Conservation (phyloP, 331 rosid genomes). For the Spiraea crenata region DNA sequence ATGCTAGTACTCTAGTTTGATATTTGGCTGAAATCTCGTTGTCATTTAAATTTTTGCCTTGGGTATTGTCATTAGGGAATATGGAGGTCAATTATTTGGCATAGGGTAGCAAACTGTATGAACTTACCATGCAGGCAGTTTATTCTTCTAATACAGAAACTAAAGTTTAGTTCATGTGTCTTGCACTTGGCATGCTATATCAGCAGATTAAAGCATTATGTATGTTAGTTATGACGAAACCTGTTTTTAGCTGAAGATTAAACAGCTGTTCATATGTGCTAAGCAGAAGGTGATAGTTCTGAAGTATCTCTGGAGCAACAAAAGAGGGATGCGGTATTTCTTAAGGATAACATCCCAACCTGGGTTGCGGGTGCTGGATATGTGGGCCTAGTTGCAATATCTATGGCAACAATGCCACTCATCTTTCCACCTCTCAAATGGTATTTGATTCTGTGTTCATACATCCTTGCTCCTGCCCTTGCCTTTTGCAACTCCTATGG, state of each 20-base stretch:
- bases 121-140: neutral
- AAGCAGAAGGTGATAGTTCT: constrained; percentile 51
- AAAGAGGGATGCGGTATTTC: constrained; percentile 60
- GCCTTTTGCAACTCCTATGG: constrained; percentile 96
- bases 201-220: neutral
- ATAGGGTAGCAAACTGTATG: neutral
- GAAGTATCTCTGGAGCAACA: constrained; percentile 43
- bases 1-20: neutral
- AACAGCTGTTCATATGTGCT: neutral
- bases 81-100: neutral
- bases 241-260: constrained; percentile 8
- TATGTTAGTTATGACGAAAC: neutral
- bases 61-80: neutral
- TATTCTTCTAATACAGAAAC: neutral
- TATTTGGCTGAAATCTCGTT: neutral
- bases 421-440: constrained; percentile 88
- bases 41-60: neutral
- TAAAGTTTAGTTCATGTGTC: neutral
- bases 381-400: constrained; percentile 62
- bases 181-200: neutral
- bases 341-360: constrained; percentile 71
- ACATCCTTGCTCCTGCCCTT: constrained; percentile 77
- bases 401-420: constrained; percentile 61
- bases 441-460: constrained; percentile 73
- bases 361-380: constrained; percentile 84